Evolutionary conservation across 805 yeast genomes (phyloP).

Genomic region (Vanderwaltozyma yarrowii): DNA sequence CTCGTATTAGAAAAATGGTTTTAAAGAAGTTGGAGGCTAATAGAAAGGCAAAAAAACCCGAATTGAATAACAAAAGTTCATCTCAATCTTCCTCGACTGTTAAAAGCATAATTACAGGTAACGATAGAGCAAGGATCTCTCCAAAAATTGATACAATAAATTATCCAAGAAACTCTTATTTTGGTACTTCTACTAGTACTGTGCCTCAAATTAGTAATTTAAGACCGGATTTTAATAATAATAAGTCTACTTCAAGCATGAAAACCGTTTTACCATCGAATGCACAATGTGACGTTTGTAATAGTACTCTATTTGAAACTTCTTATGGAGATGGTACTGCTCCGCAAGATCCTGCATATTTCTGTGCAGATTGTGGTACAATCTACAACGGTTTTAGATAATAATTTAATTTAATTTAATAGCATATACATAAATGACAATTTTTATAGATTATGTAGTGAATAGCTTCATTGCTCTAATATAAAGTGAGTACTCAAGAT

Average conservation of each 20-base stretch:
- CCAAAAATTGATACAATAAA: no score
- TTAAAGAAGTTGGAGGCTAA: constrained; percentile 14
- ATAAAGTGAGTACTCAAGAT: no score
- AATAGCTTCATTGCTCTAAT: no score
- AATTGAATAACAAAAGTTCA: not conserved
- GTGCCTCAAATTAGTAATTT: no score
- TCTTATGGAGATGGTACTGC: constrained; percentile 5
- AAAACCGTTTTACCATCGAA: not conserved
- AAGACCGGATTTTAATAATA: no score
- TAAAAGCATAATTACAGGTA: constrained; percentile 1
- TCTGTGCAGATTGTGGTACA: constrained; percentile 24
- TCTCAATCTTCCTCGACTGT: not conserved
- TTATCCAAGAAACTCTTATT: no score
- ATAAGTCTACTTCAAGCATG: not conserved
- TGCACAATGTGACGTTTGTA: constrained; percentile 19
- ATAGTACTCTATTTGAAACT: constrained; percentile 17
- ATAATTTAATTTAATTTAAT: not conserved
- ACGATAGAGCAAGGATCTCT: not conserved
- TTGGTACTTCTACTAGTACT: no score
- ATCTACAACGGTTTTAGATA: constrained; percentile 18
- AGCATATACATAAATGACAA: not conserved
- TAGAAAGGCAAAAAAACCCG: not conserved
- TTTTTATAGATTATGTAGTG: no score
- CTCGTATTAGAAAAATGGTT: constrained; percentile 32
- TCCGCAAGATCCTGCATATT: constrained; percentile 8